phyloP scores from a whole-genome alignment of 116 monocot species.

The Thalassia testudinum region DNA sequence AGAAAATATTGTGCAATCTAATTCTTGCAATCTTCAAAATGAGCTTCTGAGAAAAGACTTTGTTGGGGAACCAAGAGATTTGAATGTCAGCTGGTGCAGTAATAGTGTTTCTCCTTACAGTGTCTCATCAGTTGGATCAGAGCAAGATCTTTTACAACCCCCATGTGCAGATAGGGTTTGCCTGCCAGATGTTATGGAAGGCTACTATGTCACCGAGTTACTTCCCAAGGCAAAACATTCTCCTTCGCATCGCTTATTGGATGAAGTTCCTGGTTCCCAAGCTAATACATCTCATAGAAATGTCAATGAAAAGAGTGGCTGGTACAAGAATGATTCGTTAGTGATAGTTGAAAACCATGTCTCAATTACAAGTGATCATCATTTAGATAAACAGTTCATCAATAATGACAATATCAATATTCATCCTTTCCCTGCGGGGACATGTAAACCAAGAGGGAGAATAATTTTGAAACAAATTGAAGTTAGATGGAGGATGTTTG shows the following conservation, averaged over 20 bases:
- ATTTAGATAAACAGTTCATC: conserved; percentile 9
- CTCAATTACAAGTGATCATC: conserved; percentile 13
- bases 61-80: conserved; percentile 1
- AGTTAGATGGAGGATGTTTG: conserved; percentile 74
- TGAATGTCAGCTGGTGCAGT: conserved; percentile 1
- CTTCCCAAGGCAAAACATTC: conserved; percentile 16
- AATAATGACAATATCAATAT: conserved; percentile 8
- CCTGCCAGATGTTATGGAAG: conserved; percentile 50
- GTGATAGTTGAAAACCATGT: conserved; percentile 73
- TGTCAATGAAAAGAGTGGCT: conserved; percentile 35
- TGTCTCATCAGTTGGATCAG: conserved; percentile 2
- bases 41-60: neutral
- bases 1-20: conserved; percentile 5
- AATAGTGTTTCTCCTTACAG: conserved; percentile 11
- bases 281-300: conserved; percentile 1
- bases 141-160: neutral
- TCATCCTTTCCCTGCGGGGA: conserved; percentile 17
- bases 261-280: too few relatives aligned
- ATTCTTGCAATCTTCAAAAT: conserved; percentile 7
- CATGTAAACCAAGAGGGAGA: conserved; percentile 40
- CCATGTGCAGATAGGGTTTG: neutral
- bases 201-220: conserved; percentile 39
- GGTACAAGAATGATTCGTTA: conserved; percentile 43
- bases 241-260: too few relatives aligned
- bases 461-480: conserved; percentile 53